These are phyloP conservation scores for Furcasterigmium furcatum DNA, from an alignment of 2,329 filamentous ascomycete species.

Conservation along the genomic window DNA sequence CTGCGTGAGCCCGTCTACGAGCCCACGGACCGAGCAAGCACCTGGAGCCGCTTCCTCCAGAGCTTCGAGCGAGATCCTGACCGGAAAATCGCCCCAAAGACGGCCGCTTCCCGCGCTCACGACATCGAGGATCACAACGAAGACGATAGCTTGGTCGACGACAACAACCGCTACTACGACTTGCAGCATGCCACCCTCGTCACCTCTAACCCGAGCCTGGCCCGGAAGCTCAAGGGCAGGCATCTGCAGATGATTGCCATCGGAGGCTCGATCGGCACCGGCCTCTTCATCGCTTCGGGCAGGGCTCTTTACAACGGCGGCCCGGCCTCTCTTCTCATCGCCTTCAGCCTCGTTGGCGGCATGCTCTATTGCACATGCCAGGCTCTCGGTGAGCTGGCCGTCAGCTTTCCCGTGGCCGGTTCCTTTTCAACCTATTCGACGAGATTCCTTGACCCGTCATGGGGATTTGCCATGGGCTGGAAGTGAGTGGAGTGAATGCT, in stretches of 20 bases:
- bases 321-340: slow-evolving; percentile 73
- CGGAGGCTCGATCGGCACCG: slow-evolving; percentile 86
- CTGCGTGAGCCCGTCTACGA: slow-evolving; percentile 48
- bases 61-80: slow-evolving; percentile 61
- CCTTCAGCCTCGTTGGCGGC: slow-evolving; percentile 73
- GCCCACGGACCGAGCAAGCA: slow-evolving; percentile 25
- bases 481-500: slow-evolving; percentile 52
- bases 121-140: slow-evolving; percentile 21
- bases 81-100: slow-evolving; percentile 42
- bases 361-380: slow-evolving; percentile 95
- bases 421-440: slow-evolving; percentile 92
- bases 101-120: slow-evolving; percentile 22
- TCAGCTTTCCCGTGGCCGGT: slow-evolving; percentile 85
- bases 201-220: slow-evolving; percentile 72
- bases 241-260: slow-evolving; percentile 99
- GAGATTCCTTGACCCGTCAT: slow-evolving; percentile 87
- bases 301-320: slow-evolving; percentile 68
- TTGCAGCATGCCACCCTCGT: slow-evolving; percentile 61
- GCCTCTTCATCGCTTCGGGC: slow-evolving; percentile 83
- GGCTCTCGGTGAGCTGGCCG: slow-evolving; percentile 86
- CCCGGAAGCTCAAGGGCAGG: slow-evolving; percentile 73
- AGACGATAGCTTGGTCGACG: slow-evolving; percentile 22
- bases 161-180: slow-evolving; percentile 50
- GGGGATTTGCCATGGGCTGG: slow-evolving; percentile 96
- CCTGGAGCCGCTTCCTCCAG: slow-evolving; percentile 47